A percentile compares a stretch with the other conserved stretches of the same genome.
These are phyloP conservation scores for Ottelia alismoides DNA, from an alignment of 106 monocot genomes.

Conservation along the genomic window DNA sequence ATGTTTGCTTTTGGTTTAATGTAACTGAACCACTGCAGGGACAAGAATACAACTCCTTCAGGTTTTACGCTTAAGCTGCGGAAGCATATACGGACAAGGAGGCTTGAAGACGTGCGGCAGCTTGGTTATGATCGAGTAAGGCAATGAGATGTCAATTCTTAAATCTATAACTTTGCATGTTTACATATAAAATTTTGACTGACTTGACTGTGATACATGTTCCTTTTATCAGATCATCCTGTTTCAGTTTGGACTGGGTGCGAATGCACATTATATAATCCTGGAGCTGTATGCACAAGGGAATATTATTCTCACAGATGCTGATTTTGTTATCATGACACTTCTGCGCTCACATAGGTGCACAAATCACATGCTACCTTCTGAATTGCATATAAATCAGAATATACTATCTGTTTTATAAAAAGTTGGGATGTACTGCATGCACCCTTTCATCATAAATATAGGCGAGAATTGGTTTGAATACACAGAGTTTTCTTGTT, in stretches of 20 bases:
- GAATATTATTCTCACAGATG: slow-evolving; percentile 88
- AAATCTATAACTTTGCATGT: no score
- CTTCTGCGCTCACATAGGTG: slow-evolving; percentile 92
- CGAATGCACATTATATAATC: slow-evolving; percentile 84
- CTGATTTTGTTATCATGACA: slow-evolving; percentile 73
- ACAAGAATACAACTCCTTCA: slow-evolving; percentile 93
- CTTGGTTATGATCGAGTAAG: slow-evolving; percentile 98
- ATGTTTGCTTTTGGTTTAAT: no score
- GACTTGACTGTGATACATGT: no score
- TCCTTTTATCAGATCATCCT: slow-evolving; percentile 53
- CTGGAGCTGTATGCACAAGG: slow-evolving; percentile 85
- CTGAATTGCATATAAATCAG: no score
- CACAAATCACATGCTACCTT: not conserved
- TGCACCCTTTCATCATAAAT: no score
- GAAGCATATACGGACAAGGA: slow-evolving; percentile 82
- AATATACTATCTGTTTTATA: no score
- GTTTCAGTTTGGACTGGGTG: slow-evolving; percentile 94
- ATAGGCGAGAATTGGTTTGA: no score
- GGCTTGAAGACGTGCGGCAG: slow-evolving; percentile 94
- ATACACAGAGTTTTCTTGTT: no score
- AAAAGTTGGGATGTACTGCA: no score
- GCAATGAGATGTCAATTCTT: no score
- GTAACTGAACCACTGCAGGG: slow-evolving; percentile 32
- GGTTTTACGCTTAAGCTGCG: slow-evolving; percentile 95
- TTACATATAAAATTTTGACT: no score